Conservation (phyloP, 2,329 filamentous ascomycete species). For the Talaromyces sp. region DNA sequence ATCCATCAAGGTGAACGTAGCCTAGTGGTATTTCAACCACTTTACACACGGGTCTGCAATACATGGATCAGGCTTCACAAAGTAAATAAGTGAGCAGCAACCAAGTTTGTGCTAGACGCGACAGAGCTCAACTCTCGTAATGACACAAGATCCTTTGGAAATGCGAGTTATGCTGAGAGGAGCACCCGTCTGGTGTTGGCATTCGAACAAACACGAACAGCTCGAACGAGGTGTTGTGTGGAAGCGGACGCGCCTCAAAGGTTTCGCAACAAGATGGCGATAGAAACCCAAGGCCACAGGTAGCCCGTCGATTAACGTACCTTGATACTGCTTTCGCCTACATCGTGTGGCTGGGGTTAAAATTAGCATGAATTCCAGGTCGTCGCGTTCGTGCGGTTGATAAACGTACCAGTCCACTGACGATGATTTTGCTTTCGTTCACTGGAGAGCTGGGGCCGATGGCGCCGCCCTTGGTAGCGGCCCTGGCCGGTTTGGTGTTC, state of each 20-base stretch:
- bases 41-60: slow-evolving; percentile 28
- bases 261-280: slow-evolving; percentile 54
- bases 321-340: slow-evolving; percentile 97
- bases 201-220: slow-evolving; percentile 20
- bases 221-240: slow-evolving; percentile 21
- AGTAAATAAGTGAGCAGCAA: slow-evolving; percentile 45
- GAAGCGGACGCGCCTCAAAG: slow-evolving; percentile 33
- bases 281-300: slow-evolving; percentile 59
- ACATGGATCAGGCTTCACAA: slow-evolving; percentile 37
- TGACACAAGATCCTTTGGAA: slow-evolving; percentile 24
- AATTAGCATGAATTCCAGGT: slow-evolving; percentile 42
- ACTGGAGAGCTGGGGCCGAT: slow-evolving; percentile 57
- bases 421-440: slow-evolving; percentile 92
- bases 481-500: slow-evolving; percentile 50
- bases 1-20: slow-evolving; percentile 23
- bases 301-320: slow-evolving; percentile 93
- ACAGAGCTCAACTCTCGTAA: slow-evolving; percentile 53
- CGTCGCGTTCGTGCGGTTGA: not conserved
- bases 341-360: slow-evolving; percentile 75
- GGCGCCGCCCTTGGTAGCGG: slow-evolving; percentile 50
- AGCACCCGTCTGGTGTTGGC: slow-evolving; percentile 28
- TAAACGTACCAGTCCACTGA: slow-evolving; percentile 87
- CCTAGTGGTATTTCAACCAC: slow-evolving; percentile 20
- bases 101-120: slow-evolving; percentile 45
- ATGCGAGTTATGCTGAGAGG: slow-evolving; percentile 22